phyloP scores from a whole-genome alignment of 2,329 filamentous ascomycete genomes.

The Stachybotrys chartarum region DNA sequence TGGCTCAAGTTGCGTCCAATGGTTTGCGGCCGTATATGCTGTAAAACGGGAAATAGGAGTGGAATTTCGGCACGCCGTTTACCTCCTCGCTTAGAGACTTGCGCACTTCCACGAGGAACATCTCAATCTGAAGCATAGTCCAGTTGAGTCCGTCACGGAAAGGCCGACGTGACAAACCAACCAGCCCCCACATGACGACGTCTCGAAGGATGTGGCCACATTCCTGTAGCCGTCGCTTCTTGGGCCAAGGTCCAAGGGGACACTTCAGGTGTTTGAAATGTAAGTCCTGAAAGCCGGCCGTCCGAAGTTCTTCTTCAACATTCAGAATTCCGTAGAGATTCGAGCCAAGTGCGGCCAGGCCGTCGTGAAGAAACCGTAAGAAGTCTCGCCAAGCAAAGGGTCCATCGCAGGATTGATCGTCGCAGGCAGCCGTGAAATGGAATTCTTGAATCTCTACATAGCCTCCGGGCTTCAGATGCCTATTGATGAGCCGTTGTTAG shows the following conservation, averaged over 20 bases:
- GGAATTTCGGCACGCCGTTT: slow-evolving; percentile 24
- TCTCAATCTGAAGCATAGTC: slow-evolving; percentile 33
- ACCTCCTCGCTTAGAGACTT: slow-evolving; percentile 27
- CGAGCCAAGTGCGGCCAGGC: slow-evolving; percentile 32
- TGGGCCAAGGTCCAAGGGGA: slow-evolving; percentile 42
- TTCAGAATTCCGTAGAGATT: slow-evolving; percentile 32
- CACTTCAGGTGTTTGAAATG: slow-evolving; percentile 35
- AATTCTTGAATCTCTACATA: slow-evolving; percentile 44
- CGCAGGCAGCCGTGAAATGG: slow-evolving; percentile 30
- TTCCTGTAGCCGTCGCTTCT: slow-evolving; percentile 30
- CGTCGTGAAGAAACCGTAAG: slow-evolving; percentile 29
- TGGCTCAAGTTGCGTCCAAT: slow-evolving; percentile 3
- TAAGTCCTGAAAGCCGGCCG: slow-evolving; percentile 35
- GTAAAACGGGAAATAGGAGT: slow-evolving; percentile 33
- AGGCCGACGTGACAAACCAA: slow-evolving; percentile 28
- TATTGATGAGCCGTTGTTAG: slow-evolving; percentile 8
- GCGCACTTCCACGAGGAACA: slow-evolving; percentile 35
- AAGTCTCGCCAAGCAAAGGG: slow-evolving; percentile 42
- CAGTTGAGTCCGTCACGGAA: slow-evolving; percentile 31
- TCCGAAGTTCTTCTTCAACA: slow-evolving; percentile 26
- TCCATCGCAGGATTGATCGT: slow-evolving; percentile 35
- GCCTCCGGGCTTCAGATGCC: slow-evolving; percentile 44
- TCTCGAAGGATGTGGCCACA: slow-evolving; percentile 39
- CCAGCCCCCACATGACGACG: slow-evolving; percentile 30
- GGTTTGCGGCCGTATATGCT: slow-evolving; percentile 32